phyloP scores from a whole-genome alignment of 495 filamentous ascomycete species.

The Penicillium bialowiezense region DNA sequence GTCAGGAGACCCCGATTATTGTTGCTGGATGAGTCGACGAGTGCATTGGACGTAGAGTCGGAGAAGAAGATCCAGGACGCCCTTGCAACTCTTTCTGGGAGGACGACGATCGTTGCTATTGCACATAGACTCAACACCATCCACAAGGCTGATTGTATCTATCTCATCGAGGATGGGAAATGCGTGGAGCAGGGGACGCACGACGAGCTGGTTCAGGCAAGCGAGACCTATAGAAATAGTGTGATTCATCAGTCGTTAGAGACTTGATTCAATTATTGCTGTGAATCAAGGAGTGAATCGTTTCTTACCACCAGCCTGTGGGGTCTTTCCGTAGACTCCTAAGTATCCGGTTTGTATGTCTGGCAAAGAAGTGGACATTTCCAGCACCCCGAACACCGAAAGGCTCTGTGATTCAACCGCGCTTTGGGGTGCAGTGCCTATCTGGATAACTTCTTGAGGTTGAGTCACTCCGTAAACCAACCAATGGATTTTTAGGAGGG shows the following conservation, averaged over 20 bases:
- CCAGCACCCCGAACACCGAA: too few species aligned
- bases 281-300: too few species aligned
- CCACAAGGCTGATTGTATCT: conserved; percentile 70
- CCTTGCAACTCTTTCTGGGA: conserved; percentile 59
- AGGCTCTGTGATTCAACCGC: too few species aligned
- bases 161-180: conserved; percentile 65
- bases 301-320: too few species aligned
- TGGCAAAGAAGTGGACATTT: too few species aligned
- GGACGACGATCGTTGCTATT: conserved; percentile 73
- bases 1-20: conserved; percentile 65
- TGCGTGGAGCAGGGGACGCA: conserved; percentile 69
- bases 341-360: too few species aligned
- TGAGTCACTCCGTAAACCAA: too few species aligned
- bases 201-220: conserved; percentile 57
- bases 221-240: conserved; percentile 57
- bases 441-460: too few species aligned
- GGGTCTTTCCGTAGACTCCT: too few species aligned
- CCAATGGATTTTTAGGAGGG: too few species aligned
- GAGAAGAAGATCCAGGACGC: conserved; percentile 69
- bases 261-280: conserved; percentile 7
- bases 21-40: conserved; percentile 76
- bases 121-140: conserved; percentile 75
- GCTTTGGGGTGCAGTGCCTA: too few species aligned
- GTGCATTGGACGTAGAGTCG: conserved; percentile 65
- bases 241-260: conserved; percentile 38